Base-by-base conservation (phyloP, 306 rosid genomes). In the Quillaja saponaria region DNA sequence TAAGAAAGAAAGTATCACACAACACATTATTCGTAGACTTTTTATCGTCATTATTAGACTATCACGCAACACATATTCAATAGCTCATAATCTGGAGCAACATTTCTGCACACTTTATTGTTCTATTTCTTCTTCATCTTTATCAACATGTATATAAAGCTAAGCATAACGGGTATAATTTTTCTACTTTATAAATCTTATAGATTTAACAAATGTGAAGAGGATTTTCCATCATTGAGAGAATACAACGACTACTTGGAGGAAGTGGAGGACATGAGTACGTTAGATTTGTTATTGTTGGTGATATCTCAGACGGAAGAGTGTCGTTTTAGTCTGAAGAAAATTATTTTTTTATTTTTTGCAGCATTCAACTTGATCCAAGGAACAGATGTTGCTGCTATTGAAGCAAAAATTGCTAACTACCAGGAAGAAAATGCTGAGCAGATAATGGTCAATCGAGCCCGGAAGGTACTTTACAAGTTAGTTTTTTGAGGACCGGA, bases 221-320 rank as follows among this genome's bases (percentile, higher is more conserved):
- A 91, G 3, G 97, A 84, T 67, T 86, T 91, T 74, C 69, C 95
- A 12, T 78, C 88, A 21, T 62, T 88, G 76, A 91, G 17, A 76
- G 97, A 88, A 50, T 91, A 91, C 81, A 91, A 84, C 71, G 95
- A 91, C 76, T 91, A 86, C 66, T 69, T 86, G 87, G 97, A 91
- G 80, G 97, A 91, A 82, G 97, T 88, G 57, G 97, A 91, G 64
- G 90, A 88, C 70, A 86, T 82, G 95, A 82, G 96, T 84, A 82
- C 64, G 97, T 72, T 56, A 61, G 63, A 35, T 13, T 39, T 31
- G 6, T 40, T 38, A 6, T 7, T 13, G 25, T 68, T 35, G 8
- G 52, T 59, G n/a, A 14, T 65, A 42, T 60, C 68, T 48, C 20
- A 8, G 34, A 12, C 52, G 17, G 14, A 65, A 4, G 41, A 53